Base-by-base conservation (phyloP, 1,284 basidiomycete genomes). In the Meira miltonrushii region DNA sequence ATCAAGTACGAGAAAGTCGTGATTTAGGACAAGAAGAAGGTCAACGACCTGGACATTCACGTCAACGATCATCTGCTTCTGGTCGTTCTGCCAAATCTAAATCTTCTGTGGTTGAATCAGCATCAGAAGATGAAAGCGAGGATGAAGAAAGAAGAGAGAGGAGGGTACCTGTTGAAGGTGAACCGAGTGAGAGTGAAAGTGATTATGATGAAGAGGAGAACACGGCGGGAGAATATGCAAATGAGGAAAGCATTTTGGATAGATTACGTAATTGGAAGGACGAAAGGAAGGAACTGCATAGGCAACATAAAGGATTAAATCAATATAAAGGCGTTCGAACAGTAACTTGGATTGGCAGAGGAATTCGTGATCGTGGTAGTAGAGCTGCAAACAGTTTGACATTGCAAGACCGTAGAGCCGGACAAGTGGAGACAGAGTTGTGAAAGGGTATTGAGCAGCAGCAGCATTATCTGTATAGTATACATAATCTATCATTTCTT, bases 291-390 rank as follows among this genome's bases (percentile, higher is more conserved):
- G 68, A 69, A 28, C 46, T 64, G 47, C 64, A 68, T 50, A 37
- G 68, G 6, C 68, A 62, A 50, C 66, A 69, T 46, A 60, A 54
- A 39, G 66, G 68, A 0, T 43, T 68, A 47, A 66, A 64, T 39
- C 60, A 64, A 57, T 65, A 56, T 55, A 69, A 69, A 52, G 55
- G 61, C 9, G 66, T 65, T 2, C 39, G 68, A 7, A 69, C 66
- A 23, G 49, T 62, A n/a, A 23, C 19, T n/a, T 69, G 68, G 68
- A 10, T 69, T 9, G 58, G 60, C 1, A 46, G 56, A 13, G 55
- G 50, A 10, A 59, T 59, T 17, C 59, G 55, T 33, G 54, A 55
- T n/a, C 54, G 55, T 10, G 56, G 62, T 12, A 39, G 38, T 1
- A 41, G 53, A 25, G 23, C 61, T 33, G 56, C 50, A 39, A 55